Base-by-base conservation (phyloP, 31 red algal species). In the Bonnemaisonia californica region DNA sequence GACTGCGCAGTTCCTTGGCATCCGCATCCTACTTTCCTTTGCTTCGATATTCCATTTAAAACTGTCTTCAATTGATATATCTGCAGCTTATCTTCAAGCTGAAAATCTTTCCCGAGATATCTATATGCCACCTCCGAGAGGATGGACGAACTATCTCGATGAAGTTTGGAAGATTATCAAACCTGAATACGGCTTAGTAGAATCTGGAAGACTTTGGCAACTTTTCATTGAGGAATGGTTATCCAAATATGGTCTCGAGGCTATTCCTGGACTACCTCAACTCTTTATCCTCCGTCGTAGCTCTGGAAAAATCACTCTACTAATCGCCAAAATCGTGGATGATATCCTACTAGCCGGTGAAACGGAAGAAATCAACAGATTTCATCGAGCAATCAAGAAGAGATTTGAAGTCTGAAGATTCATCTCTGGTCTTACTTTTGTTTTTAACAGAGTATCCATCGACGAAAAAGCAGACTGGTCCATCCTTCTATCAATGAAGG, bases 151-250 rank as follows among this genome's bases (percentile, higher is more conserved):
- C 21, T 74, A 18, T 35, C 12, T n/a, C 22, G 16, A 59, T 19
- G 48, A 23, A 37, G 71, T 69, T 11, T 67, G 71, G 83, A 69
- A 78, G 47, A 8, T 87, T 7, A 22, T 78, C 2, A 77, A 65
- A 2, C 84, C 84, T 3, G 59, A 61, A 3, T 88, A 79, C 36
- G 41, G 47, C 1, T 54, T 74, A 8, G 73, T 57, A 18, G 72
- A 88, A 38, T 79, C 74, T 59, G 72, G 84, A 31, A 35, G 74
- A n/a, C 48, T 74, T 18, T 78, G 73, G 74, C 61, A 79, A 48
- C 62, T 88, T 13, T 23, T 39, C 32, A 39, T 79, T 1, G 74
- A 79, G 71, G 22, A 69, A 1, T 88, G 74, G 74, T 28, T 88
- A 28, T 33, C 24, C 1, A 41, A 59, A 8, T 56, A 72, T 2